Evolutionary conservation across 441 rosid species (phyloP).

Genomic region (Capsella rubella): DNA sequence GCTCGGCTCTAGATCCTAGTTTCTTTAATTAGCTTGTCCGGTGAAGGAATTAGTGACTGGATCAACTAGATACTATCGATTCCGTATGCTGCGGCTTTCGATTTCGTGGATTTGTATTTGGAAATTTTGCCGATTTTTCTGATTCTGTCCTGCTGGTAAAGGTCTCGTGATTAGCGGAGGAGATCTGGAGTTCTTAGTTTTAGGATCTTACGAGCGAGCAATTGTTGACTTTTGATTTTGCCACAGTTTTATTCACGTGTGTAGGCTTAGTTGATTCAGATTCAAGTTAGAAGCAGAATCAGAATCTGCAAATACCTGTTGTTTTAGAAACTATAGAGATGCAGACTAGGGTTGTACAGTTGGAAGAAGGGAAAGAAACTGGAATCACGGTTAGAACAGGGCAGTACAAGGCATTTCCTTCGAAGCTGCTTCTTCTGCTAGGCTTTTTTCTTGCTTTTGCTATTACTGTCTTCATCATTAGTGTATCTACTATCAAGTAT

Average conservation of each 20-base stretch:
- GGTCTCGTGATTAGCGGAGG: slow-evolving; percentile 13
- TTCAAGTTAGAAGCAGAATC: slow-evolving; percentile 22
- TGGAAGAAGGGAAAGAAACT: slow-evolving; percentile 80
- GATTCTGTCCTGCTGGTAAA: slow-evolving; percentile 5
- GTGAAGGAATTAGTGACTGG: not conserved
- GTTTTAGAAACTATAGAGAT: slow-evolving; percentile 40
- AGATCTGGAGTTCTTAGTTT: slow-evolving; percentile 25
- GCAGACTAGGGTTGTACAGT: slow-evolving; percentile 64
- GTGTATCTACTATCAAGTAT: slow-evolving; percentile 68
- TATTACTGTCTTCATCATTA: slow-evolving; percentile 64
- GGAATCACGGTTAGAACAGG: slow-evolving; percentile 45
- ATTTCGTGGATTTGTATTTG: slow-evolving; percentile 6
- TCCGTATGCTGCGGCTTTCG: not conserved
- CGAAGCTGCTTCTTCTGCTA: slow-evolving; percentile 59
- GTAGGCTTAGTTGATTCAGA: slow-evolving; percentile 22
- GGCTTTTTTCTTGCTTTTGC: slow-evolving; percentile 64
- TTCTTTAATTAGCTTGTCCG: not conserved
- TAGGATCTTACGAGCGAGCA: slow-evolving; percentile 13
- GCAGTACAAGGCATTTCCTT: slow-evolving; percentile 61
- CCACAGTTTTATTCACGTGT: not conserved
- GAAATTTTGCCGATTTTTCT: not conserved
- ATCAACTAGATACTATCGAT: slow-evolving; percentile 24
- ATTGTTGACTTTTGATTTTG: not conserved
- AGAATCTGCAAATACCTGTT: slow-evolving; percentile 2
- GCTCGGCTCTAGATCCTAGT: slow-evolving; percentile 19